Evolutionary conservation across 2,329 filamentous ascomycete species (phyloP), one percentile per base, ranked within the genome.

Genomic region (Chlorencoelia australis): DNA sequence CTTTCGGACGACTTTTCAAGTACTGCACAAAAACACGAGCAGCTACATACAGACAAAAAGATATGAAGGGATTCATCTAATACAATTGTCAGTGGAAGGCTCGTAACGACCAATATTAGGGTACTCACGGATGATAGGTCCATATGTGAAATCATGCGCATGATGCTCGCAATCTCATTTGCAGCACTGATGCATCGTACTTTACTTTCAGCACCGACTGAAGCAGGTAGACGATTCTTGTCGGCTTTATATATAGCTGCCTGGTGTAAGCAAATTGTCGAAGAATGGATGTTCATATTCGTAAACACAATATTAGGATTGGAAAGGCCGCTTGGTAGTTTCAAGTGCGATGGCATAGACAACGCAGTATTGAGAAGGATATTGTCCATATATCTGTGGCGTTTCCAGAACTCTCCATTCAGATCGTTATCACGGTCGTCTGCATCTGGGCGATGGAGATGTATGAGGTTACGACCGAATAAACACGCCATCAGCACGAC

Each of bases 221-320:
- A 79, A 1, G 72, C 65, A 1, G 85, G 79, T 42, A 95, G 65
- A 35, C 77, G 74, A 59, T 94, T 82, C 61, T 87, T 91, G 52
- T 96, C 89, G 0, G 88, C 87, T 57, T 95, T 96, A 69, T 89
- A 95, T 14, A 98, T 96, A 17, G 91, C 91, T 2, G 89, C 91
- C 62, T 98, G 91, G 54, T 98, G 91, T n/a, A 98, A 66, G 58
- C 89, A 96, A 36, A 98, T 96, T 2, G 86, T 87, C 1, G 88
- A 94, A 0, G 91, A 94, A 57, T 96, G 88, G 20, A 98, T 86
- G 55, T 84, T 87, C 86, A 98, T 94, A 52, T 96, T 96, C 39
- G 83, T 77, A 57, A 95, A 96, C 4, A 96, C 77, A 36, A 89
- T 77, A 46, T 95, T 96, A 3, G 87, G 73, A 52, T 88, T 82